phyloP scores from a whole-genome alignment of 371 early-diverging fungal genomes.

The Mortierella sp. region DNA sequence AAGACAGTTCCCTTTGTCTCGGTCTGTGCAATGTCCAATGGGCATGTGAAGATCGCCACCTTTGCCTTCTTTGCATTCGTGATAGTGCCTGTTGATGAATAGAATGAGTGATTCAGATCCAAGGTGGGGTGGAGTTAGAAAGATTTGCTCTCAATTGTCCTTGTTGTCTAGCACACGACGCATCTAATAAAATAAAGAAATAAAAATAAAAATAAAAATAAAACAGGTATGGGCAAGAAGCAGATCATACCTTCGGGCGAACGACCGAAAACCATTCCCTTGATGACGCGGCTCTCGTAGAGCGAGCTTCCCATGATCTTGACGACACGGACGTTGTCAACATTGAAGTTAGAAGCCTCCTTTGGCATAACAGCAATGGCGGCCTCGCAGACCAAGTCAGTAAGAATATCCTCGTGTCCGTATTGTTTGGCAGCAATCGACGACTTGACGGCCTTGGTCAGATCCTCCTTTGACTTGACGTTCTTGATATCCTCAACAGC shows the following conservation, averaged over 20 bases:
- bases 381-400: slow-evolving; percentile 88
- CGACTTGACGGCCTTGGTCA: slow-evolving; percentile 78
- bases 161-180: too few species aligned
- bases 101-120: too few species aligned
- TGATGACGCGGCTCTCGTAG: slow-evolving; percentile 92
- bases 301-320: slow-evolving; percentile 97
- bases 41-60: slow-evolving; percentile 97
- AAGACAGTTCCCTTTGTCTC: slow-evolving; percentile 99
- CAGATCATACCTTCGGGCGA: slow-evolving; percentile 82
- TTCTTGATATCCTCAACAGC: slow-evolving; percentile 72
- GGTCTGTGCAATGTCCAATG: slow-evolving; percentile 94
- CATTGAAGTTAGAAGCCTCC: slow-evolving; percentile 87
- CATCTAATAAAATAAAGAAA: too few species aligned
- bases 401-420: slow-evolving; percentile 92
- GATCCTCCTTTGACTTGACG: slow-evolving; percentile 63
- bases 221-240: not conserved
- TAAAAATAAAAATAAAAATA: not conserved
- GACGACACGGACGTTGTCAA: slow-evolving; percentile 96
- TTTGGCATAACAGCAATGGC: slow-evolving; percentile 92
- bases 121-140: too few species aligned
- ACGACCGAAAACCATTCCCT: slow-evolving; percentile 99
- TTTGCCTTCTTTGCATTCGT: slow-evolving; percentile 84
- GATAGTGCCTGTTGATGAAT: slow-evolving; percentile 51
- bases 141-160: too few species aligned
- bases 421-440: slow-evolving; percentile 93